Percentiles rank a stretch among this genome's conserved stretches.
These are phyloP conservation scores for Sugiyamaella sp. DNA, from an alignment of 1,139 yeast species.

Conservation along the genomic window DNA sequence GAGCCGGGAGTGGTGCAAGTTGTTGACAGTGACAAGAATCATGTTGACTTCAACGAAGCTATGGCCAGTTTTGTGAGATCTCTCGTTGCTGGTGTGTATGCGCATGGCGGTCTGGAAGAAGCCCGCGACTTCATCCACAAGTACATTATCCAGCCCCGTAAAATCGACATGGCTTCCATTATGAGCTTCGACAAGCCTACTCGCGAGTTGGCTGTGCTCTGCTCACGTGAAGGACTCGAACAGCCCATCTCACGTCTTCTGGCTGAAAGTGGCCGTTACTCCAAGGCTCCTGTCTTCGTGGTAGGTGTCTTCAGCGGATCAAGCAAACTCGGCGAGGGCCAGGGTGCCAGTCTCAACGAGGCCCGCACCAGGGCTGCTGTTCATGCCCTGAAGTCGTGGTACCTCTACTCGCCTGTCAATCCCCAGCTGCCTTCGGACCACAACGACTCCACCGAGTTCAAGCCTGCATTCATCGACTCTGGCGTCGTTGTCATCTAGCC, in stretches of 20 bases:
- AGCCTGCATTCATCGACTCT: conserved; percentile 36
- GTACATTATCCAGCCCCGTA: conserved; percentile 72
- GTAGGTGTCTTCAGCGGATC: conserved; percentile 90
- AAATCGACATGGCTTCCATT: conserved; percentile 70
- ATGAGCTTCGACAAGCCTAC: conserved; percentile 86
- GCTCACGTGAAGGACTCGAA: conserved; percentile 75
- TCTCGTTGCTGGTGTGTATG: conserved; percentile 48
- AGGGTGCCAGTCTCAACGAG: conserved; percentile 88
- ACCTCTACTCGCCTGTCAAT: conserved; percentile 79
- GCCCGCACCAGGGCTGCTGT: conserved; percentile 93
- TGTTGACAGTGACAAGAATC: conserved; percentile 38
- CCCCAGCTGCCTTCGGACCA: conserved; percentile 63
- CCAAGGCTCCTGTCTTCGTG: conserved; percentile 82
- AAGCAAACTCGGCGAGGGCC: conserved; percentile 89
- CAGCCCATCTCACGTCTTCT: conserved; percentile 80
- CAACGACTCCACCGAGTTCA: conserved; percentile 20
- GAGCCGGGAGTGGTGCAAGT: conserved; percentile 51
- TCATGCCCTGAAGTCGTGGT: conserved; percentile 88
- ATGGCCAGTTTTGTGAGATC: conserved; percentile 57
- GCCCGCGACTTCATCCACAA: conserved; percentile 67
- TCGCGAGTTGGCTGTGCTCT: conserved; percentile 75
- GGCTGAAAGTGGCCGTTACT: conserved; percentile 90
- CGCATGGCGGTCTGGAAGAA: conserved; percentile 57
- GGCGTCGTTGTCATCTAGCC: conserved; percentile 41
- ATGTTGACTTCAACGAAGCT: conserved; percentile 45